Evolutionary conservation across 257 asterid species (phyloP).

Genomic region (Rauvolfia tetraphylla): DNA sequence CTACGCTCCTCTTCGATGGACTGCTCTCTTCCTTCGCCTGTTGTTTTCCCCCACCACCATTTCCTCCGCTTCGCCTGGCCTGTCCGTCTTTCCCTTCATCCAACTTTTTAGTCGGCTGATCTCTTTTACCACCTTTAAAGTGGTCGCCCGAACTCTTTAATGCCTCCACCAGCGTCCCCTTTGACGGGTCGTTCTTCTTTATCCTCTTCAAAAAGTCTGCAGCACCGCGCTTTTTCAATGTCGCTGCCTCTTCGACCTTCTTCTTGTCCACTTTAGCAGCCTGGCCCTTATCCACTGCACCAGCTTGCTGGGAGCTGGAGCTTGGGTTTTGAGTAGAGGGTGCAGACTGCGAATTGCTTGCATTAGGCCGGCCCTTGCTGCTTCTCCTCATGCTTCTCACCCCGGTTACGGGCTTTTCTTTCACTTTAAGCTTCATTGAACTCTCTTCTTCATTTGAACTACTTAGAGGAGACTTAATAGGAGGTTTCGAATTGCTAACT

Average conservation of each 20-base stretch:
- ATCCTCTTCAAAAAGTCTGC: slow-evolving; percentile 33
- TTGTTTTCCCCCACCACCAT: slow-evolving; percentile 6
- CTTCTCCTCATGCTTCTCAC: slow-evolving; percentile 35
- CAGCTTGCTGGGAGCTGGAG: slow-evolving; percentile 19
- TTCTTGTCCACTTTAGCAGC: slow-evolving; percentile 24
- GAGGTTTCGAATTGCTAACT: slow-evolving; percentile 16
- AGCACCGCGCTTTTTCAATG: slow-evolving; percentile 27
- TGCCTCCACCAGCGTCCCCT: slow-evolving; percentile 23
- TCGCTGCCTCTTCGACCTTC: slow-evolving; percentile 15
- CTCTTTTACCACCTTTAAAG: slow-evolving; percentile 9
- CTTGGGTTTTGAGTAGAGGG: slow-evolving; percentile 15
- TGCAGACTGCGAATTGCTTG: slow-evolving; percentile 22
- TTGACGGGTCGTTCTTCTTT: slow-evolving; percentile 23
- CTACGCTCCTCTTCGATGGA: slow-evolving; percentile 27
- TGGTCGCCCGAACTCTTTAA: slow-evolving; percentile 15
- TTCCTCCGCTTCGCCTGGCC: slow-evolving; percentile 16
- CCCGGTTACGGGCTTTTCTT: slow-evolving; percentile 41
- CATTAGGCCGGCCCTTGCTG: slow-evolving; percentile 20
- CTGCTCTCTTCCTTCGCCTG: slow-evolving; percentile 29
- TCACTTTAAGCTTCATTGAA: slow-evolving; percentile 21
- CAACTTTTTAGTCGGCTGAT: slow-evolving; percentile 24
- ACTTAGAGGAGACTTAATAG: slow-evolving; percentile 20
- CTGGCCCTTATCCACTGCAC: slow-evolving; percentile 14
- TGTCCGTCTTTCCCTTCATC: slow-evolving; percentile 26
- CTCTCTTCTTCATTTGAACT: slow-evolving; percentile 32